These are phyloP conservation scores for Soucietia sequanensis DNA, from an alignment of 805 yeast species.

Conservation along the genomic window DNA sequence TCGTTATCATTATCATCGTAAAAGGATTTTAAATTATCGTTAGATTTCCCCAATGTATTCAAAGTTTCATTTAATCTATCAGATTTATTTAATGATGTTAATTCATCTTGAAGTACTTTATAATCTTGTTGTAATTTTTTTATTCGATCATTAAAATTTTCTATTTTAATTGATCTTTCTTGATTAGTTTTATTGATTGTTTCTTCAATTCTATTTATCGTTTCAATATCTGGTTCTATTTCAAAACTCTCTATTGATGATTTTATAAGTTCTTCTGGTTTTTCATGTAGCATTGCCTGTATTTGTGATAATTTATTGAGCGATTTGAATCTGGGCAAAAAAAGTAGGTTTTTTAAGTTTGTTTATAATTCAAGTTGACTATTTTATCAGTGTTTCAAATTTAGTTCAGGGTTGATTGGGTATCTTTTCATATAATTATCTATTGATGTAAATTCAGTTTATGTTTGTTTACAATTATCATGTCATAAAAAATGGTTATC, in stretches of 20 bases:
- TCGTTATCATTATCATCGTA: conserved; percentile 22
- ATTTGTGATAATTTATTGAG: too few relatives aligned
- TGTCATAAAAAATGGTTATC: too few relatives aligned
- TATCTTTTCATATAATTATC: too few relatives aligned
- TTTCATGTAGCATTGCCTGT: conserved; percentile 34
- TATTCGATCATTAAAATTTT: conserved; percentile 8
- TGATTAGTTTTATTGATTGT: conserved; percentile 27
- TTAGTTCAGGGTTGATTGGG: too few relatives aligned
- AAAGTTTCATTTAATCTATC: conserved; percentile 15
- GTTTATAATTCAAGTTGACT: too few relatives aligned
- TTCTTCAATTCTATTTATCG: conserved; percentile 44
- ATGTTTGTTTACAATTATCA: too few relatives aligned
- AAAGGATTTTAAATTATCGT: too few relatives aligned
- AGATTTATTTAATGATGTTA: conserved; percentile 9
- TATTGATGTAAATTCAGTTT: too few relatives aligned
- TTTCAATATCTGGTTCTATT: conserved; percentile 49
- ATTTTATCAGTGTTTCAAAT: too few relatives aligned
- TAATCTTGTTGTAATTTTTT: conserved; percentile 8
- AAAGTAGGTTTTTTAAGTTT: too few relatives aligned
- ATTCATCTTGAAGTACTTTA: conserved; percentile 10
- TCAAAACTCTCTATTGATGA: conserved; percentile 49
- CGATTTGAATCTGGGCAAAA: too few relatives aligned
- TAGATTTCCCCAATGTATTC: conserved; percentile 13
- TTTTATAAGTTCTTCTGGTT: conserved; percentile 35
- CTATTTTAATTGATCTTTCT: conserved; percentile 24